Evolutionary conservation across 164 flowering plant species (phyloP).

Genomic region (Litsea cubeba): DNA sequence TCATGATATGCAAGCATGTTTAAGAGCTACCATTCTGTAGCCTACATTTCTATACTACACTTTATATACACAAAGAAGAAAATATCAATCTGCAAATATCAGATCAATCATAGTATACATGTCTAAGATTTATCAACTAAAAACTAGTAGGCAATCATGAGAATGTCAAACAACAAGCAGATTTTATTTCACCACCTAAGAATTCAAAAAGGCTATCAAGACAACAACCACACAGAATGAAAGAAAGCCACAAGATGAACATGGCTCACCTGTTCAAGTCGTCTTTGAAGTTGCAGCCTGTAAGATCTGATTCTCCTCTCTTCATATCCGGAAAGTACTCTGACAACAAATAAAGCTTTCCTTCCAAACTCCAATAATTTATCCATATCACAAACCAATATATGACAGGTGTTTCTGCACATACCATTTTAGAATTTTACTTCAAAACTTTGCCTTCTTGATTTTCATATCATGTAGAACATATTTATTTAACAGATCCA

Average conservation of each 20-base stretch:
- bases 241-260: background rate
- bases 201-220: background rate
- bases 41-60: background rate
- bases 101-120: background rate
- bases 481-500: no score
- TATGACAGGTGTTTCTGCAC: slow-evolving; percentile 4
- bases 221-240: background rate
- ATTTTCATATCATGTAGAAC: no score
- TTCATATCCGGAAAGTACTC: slow-evolving; percentile 92
- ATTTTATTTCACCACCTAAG: background rate
- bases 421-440: background rate
- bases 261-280: slow-evolving; percentile 36
- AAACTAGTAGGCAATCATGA: background rate
- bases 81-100: no score
- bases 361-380: slow-evolving; percentile 72
- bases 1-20: background rate
- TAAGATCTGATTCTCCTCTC: slow-evolving; percentile 65
- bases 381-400: slow-evolving; percentile 34
- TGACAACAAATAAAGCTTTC: slow-evolving; percentile 66
- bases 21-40: background rate
- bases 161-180: background rate
- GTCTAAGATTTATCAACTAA: background rate
- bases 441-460: no score
- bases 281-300: slow-evolving; percentile 58
- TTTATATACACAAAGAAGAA: no score